Conservation (phyloP, 371 early-diverging fungal genomes). For the Mortierella sp. region DNA sequence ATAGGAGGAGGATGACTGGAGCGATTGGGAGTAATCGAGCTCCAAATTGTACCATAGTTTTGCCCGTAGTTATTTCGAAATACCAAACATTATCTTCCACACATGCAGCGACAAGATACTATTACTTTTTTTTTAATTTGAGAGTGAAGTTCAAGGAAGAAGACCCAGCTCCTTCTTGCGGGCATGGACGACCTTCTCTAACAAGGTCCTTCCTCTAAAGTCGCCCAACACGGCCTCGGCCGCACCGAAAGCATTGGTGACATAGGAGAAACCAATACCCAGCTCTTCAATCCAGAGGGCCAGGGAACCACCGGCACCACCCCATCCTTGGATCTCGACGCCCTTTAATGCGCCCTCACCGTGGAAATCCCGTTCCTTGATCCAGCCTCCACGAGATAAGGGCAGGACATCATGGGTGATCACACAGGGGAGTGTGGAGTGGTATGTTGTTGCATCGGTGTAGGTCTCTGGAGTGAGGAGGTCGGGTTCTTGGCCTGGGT, state of each 20-base stretch:
- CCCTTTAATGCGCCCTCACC: conserved; percentile 50
- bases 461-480: conserved; percentile 53
- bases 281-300: conserved; percentile 68
- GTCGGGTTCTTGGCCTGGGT: conserved; percentile 59
- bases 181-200: conserved; percentile 35
- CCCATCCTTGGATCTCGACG: conserved; percentile 64
- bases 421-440: conserved; percentile 22
- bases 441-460: conserved; percentile 29
- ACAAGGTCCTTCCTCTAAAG: conserved; percentile 33
- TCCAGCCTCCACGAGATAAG: conserved; percentile 51
- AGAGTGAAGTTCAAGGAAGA: neutral
- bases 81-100: neutral
- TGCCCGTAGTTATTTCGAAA: neutral
- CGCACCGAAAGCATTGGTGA: conserved; percentile 58
- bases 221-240: conserved; percentile 32
- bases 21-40: conserved; percentile 49
- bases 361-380: conserved; percentile 41
- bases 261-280: conserved; percentile 68
- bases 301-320: conserved; percentile 71
- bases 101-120: too few relatives aligned
- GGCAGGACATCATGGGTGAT: conserved; percentile 37
- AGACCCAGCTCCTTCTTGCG: conserved; percentile 45
- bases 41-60: conserved; percentile 3
- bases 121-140: neutral
- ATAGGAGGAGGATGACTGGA: conserved; percentile 58